Conservation (phyloP, 2,329 filamentous ascomycete genomes). For the Moelleriella libera region DNA sequence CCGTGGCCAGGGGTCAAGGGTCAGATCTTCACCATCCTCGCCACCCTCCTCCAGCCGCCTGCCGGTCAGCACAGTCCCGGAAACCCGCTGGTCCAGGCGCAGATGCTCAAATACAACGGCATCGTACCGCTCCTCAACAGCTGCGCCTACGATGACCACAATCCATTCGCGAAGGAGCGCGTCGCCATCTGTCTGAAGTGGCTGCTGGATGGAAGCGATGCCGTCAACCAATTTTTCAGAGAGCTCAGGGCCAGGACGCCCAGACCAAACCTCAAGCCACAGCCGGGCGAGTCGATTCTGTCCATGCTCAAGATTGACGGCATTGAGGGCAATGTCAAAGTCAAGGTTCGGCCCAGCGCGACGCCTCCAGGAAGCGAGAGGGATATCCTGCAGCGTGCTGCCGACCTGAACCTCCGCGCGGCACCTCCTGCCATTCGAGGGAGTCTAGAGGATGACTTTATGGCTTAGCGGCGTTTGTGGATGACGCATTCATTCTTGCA, state of each 20-base stretch:
- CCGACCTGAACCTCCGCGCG: constrained; percentile 23
- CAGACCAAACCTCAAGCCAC: constrained; percentile 21
- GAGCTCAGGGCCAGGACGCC: constrained; percentile 39
- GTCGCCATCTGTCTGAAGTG: constrained; percentile 82
- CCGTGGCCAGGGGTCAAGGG: constrained; percentile 72
- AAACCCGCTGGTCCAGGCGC: constrained; percentile 67
- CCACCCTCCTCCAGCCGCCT: constrained; percentile 77
- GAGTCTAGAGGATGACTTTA: constrained; percentile 29
- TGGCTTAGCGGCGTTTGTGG: constrained; percentile 16
- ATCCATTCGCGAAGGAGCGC: constrained; percentile 86
- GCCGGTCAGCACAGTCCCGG: constrained; percentile 43
- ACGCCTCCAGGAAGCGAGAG: constrained; percentile 8
- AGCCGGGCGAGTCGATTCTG: constrained; percentile 18
- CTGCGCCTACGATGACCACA: constrained; percentile 83
- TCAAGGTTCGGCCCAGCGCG: constrained; percentile 29
- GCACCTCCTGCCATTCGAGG: constrained; percentile 4
- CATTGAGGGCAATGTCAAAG: constrained; percentile 40
- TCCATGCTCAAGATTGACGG: constrained; percentile 39
- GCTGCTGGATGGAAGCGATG: constrained; percentile 60
- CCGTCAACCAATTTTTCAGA: constrained; percentile 57
- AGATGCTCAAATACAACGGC: constrained; percentile 73
- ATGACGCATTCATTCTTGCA: too few species aligned
- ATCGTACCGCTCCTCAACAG: constrained; percentile 81
- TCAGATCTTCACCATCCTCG: constrained; percentile 80
- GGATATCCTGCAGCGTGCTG: constrained; percentile 29